These are phyloP conservation scores for Acaromyces ingoldii DNA, from an alignment of 1,284 basidiomycete species.

Conservation along the genomic window DNA sequence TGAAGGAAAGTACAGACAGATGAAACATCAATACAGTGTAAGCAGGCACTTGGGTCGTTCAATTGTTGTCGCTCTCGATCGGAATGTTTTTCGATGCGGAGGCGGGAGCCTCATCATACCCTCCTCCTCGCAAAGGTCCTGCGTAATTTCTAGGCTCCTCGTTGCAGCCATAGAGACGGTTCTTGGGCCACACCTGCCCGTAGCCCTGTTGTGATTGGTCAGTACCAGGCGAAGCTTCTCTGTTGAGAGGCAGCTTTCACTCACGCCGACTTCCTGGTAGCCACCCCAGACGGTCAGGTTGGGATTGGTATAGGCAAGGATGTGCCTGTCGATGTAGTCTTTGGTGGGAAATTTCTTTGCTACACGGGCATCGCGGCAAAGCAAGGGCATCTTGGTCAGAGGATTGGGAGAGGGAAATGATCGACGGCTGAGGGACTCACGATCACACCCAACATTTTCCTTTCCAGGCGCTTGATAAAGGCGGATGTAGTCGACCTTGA, in stretches of 20 bases:
- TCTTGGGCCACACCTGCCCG: neutral
- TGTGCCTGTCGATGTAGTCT: constrained; percentile 45
- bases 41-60: too few relatives aligned
- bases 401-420: neutral
- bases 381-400: neutral
- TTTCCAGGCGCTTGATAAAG: constrained; percentile 39
- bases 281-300: constrained; percentile 46
- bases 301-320: constrained; percentile 41
- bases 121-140: too few relatives aligned
- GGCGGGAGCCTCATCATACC: neutral
- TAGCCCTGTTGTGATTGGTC: neutral
- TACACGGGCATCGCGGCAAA: neutral
- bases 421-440: constrained; percentile 13
- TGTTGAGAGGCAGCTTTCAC: neutral
- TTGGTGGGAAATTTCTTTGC: constrained; percentile 24
- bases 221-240: neutral
- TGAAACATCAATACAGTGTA: too few relatives aligned
- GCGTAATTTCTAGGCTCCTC: too few relatives aligned
- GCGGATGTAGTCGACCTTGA: constrained; percentile 26
- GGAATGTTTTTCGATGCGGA: too few relatives aligned
- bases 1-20: neutral
- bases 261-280: neutral
- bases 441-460: constrained; percentile 52
- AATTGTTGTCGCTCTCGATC: too few relatives aligned
- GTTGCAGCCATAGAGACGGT: neutral